phyloP scores from a whole-genome alignment of 2,329 filamentous ascomycete genomes.

The Iodosphaeria phyllophila region DNA sequence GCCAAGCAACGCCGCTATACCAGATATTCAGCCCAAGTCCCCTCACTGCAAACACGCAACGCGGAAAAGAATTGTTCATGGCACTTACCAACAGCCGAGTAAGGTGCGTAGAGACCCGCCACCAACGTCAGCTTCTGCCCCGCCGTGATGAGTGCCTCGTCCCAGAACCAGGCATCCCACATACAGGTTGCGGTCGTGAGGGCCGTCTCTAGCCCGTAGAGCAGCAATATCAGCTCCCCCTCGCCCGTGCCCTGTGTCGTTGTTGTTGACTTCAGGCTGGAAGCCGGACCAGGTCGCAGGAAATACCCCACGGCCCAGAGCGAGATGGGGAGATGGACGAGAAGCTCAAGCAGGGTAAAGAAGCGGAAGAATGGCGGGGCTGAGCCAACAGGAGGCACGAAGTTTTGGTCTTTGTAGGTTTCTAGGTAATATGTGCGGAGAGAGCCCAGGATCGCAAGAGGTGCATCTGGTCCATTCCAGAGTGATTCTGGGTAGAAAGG shows the following conservation, averaged over 20 bases:
- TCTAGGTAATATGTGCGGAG: constrained; percentile 27
- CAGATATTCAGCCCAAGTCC: too few species aligned
- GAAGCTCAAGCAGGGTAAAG: constrained; percentile 29
- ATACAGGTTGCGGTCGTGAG: constrained; percentile 33
- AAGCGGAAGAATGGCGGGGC: constrained; percentile 29
- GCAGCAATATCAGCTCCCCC: constrained; percentile 29
- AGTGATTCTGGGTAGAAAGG: constrained; percentile 30
- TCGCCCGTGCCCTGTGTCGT: constrained; percentile 14
- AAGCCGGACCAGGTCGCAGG: constrained; percentile 1
- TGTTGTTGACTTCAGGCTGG: constrained; percentile 1
- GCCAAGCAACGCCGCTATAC: too few species aligned
- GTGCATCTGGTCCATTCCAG: constrained; percentile 20
- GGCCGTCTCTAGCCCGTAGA: constrained; percentile 30
- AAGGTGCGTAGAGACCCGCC: constrained; percentile 31
- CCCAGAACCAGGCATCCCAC: constrained; percentile 29
- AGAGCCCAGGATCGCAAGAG: constrained; percentile 26
- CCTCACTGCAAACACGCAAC: too few species aligned
- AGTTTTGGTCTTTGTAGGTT: constrained; percentile 33
- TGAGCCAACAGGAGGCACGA: constrained; percentile 16
- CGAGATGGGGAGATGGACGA: constrained; percentile 30
- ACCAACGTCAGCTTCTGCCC: constrained; percentile 26
- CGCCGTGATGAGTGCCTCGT: constrained; percentile 21
- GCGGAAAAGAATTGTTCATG: too few species aligned
- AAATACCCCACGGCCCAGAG: constrained; percentile 26
- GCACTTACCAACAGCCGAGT: constrained; percentile 32